Conservation (phyloP, 140 eudicot species). For the Senecio squalidus region DNA sequence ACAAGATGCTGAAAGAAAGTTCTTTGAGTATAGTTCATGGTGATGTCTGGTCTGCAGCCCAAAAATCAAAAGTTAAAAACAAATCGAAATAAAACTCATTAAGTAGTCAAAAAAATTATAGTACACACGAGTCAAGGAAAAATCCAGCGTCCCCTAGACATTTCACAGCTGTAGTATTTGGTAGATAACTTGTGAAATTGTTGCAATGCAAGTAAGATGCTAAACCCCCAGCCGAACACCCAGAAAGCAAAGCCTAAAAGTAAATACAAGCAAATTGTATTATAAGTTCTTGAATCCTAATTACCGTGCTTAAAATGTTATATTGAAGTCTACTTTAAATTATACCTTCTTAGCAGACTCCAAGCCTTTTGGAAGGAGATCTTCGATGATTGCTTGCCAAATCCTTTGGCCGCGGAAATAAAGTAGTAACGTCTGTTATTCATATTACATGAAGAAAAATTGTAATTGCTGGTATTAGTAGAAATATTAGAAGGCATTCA, state of each 20-base stretch:
- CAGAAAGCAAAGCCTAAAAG: slow-evolving; percentile 79
- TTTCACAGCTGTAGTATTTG: slow-evolving; percentile 66
- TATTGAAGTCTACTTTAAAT: background rate
- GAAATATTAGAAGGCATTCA: background rate
- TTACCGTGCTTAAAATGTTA: background rate
- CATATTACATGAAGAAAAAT: slow-evolving; percentile 19
- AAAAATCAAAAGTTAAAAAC: background rate
- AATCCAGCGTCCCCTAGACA: slow-evolving; percentile 97
- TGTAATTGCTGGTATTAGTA: slow-evolving; percentile 8
- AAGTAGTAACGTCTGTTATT: slow-evolving; percentile 68
- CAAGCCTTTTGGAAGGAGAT: slow-evolving; percentile 90
- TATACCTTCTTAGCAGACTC: slow-evolving; percentile 65
- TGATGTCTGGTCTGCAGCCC: slow-evolving; percentile 67
- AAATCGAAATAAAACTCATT: background rate
- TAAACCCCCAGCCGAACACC: slow-evolving; percentile 98
- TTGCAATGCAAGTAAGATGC: slow-evolving; percentile 83
- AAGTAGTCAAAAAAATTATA: background rate
- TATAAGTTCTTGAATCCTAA: background rate
- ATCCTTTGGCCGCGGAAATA: slow-evolving; percentile 93
- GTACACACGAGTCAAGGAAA: slow-evolving; percentile 67
- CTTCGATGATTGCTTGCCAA: slow-evolving; percentile 76
- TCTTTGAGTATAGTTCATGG: slow-evolving; percentile 54
- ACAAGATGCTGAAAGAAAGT: slow-evolving; percentile 45
- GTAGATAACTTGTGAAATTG: slow-evolving; percentile 59
- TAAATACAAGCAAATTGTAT: background rate